These are phyloP conservation scores for Colletotrichum tabaci DNA, from an alignment of 2,329 filamentous ascomycete species.

Conservation along the genomic window DNA sequence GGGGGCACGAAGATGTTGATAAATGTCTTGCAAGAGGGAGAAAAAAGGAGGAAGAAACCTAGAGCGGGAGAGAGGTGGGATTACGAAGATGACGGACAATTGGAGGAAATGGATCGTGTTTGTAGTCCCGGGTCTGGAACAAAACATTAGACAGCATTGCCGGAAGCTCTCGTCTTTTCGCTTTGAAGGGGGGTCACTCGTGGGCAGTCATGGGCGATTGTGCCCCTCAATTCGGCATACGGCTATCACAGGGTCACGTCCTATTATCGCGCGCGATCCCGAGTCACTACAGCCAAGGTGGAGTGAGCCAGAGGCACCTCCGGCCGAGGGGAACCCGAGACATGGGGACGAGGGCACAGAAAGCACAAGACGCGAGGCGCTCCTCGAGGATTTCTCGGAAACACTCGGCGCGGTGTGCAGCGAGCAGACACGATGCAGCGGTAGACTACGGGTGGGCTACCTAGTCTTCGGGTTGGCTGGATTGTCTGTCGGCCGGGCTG, in stretches of 20 bases:
- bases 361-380: constrained; percentile 11
- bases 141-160: constrained; percentile 31
- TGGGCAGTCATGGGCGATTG: constrained; percentile 12
- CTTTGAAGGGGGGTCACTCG: constrained; percentile 4
- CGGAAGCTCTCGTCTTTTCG: constrained; percentile 32
- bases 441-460: constrained; percentile 8
- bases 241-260: constrained; percentile 39
- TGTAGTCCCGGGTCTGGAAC: constrained; percentile 36
- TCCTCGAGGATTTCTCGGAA: constrained; percentile 45
- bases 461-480: not conserved
- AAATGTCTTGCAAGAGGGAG: constrained; percentile 27
- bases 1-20: not conserved
- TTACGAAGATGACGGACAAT: constrained; percentile 37
- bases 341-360: constrained; percentile 28
- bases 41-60: constrained; percentile 27
- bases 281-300: constrained; percentile 38
- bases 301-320: constrained; percentile 39
- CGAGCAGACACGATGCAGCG: constrained; percentile 16
- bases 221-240: constrained; percentile 42
- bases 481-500: not conserved
- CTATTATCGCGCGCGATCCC: constrained; percentile 36
- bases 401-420: constrained; percentile 38
- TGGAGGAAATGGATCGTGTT: constrained; percentile 24
- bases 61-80: constrained; percentile 16
- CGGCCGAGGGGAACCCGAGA: constrained; percentile 49